Percentiles rank a stretch among this genome's conserved stretches.
Conservation (phyloP, 2,329 filamentous ascomycete genomes). For the Alternaria solani region DNA sequence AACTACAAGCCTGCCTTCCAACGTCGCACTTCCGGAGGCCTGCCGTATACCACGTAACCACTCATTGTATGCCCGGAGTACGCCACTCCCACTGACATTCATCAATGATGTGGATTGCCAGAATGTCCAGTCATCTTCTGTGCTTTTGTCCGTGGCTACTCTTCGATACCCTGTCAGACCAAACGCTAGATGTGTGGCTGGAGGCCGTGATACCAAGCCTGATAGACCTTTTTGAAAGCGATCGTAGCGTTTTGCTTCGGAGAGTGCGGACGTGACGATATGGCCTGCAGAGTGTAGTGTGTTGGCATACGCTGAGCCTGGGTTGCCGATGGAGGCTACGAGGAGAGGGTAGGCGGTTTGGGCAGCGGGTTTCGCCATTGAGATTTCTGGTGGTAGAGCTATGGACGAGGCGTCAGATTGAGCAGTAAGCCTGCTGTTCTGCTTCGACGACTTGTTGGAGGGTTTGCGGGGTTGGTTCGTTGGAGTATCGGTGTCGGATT, state of each 20-base stretch:
- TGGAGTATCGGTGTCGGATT: conserved; percentile 29
- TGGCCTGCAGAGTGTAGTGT: conserved; percentile 92
- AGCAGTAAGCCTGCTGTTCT: not conserved
- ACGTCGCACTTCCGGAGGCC: conserved; percentile 14
- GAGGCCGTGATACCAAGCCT: conserved; percentile 40
- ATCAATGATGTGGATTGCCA: conserved; percentile 80
- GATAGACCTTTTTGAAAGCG: conserved; percentile 42
- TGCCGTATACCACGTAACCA: conserved; percentile 42
- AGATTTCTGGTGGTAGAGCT: conserved; percentile 4
- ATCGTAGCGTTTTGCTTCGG: conserved; percentile 35
- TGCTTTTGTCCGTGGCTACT: conserved; percentile 10
- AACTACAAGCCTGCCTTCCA: conserved; percentile 69
- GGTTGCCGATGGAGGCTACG: conserved; percentile 88
- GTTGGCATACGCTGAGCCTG: conserved; percentile 69
- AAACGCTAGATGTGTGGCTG: conserved; percentile 46
- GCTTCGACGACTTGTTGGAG: conserved; percentile 27
- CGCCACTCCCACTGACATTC: conserved; percentile 81
- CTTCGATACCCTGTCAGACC: conserved; percentile 51
- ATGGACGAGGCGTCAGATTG: not conserved
- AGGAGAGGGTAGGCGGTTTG: conserved; percentile 64
- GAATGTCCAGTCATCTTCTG: conserved; percentile 64
- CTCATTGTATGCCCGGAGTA: conserved; percentile 71
- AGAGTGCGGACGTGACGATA: conserved; percentile 66
- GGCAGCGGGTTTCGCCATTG: conserved; percentile 35
- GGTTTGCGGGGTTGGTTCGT: conserved; percentile 16